Evolutionary conservation across 208 protist species (phyloP), one percentile per base, ranked within the genome.

Genomic region (Perkinsela sp.): DNA sequence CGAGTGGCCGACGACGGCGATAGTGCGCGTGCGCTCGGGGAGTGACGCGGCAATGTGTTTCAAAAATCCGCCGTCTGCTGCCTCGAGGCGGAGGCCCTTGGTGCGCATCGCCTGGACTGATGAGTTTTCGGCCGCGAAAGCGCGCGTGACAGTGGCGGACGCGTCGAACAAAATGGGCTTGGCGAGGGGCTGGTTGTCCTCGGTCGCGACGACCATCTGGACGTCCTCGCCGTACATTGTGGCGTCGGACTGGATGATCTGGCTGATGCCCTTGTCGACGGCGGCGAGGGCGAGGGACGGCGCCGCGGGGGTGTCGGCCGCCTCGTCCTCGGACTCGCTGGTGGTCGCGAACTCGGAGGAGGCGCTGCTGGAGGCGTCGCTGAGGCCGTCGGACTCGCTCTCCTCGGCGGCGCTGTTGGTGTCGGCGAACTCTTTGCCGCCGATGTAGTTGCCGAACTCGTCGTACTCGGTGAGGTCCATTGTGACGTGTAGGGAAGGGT

Each of bases 361-460:
- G 66, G 67, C 66, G 30, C 32, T 74, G 66, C 31, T 71, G 31
- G 1, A 73, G 31, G 66, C 0, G 30, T 22, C 31, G 6, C 32
- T 31, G 6, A 72, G 40, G 28, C 30, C 73, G 22, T 57, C 40
- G 0, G 29, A 28, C 48, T 74, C 68, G 31, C 68, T 16, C 48
- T 73, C 76, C n/a, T 83, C 67, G 2, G 66, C 1, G 29, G 75
- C 75, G 22, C 40, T 57, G 40, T 6, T n/a, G 13, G 40, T 57
- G 40, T 57, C 40, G 40, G 22, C 40, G 6, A n/a, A 22, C 40
- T 57, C 40, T 57, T 57, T 57, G 6, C 40, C 40, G 1, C 89
- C 89, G 57, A 93, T 86, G 74, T 93, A 94, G 72, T 93, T 94
- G 66, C 90, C 90, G 71, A 94, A 94, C 77, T 94, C 88, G 75